A percentile compares a stretch with the other conserved stretches of the same genome.
These are phyloP conservation scores for Aureobasidium sp. DNA, from an alignment of 2,329 filamentous ascomycete genomes.

Conservation along the genomic window DNA sequence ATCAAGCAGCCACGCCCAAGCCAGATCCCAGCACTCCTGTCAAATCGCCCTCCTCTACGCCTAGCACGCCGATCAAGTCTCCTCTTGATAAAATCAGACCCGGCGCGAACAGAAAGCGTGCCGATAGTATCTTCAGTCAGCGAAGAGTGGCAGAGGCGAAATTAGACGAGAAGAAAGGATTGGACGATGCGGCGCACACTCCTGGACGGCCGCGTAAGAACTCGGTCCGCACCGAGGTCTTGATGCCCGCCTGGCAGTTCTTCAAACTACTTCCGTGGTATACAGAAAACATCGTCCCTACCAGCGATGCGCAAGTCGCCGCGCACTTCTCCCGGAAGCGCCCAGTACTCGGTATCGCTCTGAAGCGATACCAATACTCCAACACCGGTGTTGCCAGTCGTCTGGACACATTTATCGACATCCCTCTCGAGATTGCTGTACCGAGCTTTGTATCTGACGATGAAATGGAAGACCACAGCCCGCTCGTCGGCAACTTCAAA, in stretches of 20 bases:
- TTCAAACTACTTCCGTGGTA: slow-evolving; percentile 94
- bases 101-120: slow-evolving; percentile 30
- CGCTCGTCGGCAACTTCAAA: slow-evolving; percentile 81
- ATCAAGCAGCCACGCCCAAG: slow-evolving; percentile 15
- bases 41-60: slow-evolving; percentile 15
- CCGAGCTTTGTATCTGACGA: slow-evolving; percentile 88
- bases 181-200: slow-evolving; percentile 27
- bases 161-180: slow-evolving; percentile 34
- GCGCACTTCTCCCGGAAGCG: slow-evolving; percentile 73
- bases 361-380: slow-evolving; percentile 80
- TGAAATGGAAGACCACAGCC: slow-evolving; percentile 54
- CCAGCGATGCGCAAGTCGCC: slow-evolving; percentile 71
- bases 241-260: slow-evolving; percentile 96
- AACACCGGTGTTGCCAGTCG: slow-evolving; percentile 59
- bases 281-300: slow-evolving; percentile 52
- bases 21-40: neutral
- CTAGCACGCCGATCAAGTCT: slow-evolving; percentile 20
- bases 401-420: slow-evolving; percentile 79
- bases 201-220: slow-evolving; percentile 16
- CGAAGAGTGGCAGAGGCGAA: slow-evolving; percentile 26
- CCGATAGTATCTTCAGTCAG: slow-evolving; percentile 43
- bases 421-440: slow-evolving; percentile 71
- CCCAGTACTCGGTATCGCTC: slow-evolving; percentile 82
- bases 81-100: slow-evolving; percentile 27
- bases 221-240: slow-evolving; percentile 61